phyloP scores from a whole-genome alignment of 75 land plant species.

The Adiantum capillusveneris region DNA sequence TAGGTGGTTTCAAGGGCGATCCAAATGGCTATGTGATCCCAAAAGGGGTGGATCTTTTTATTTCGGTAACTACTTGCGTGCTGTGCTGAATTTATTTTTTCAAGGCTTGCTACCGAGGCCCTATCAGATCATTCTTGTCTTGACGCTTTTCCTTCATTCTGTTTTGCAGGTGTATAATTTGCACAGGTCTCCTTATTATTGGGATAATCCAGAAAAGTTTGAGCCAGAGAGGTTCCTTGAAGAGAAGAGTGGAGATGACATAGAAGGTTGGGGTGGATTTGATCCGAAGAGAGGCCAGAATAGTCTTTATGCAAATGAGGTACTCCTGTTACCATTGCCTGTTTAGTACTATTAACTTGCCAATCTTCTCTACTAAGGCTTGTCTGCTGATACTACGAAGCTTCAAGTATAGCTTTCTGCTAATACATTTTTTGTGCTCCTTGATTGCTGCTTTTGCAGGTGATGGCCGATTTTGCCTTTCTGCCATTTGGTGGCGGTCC shows the following conservation, averaged over 20 bases:
- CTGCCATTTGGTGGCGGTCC: slow-evolving; percentile 98
- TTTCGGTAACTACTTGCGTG: slow-evolving; percentile 76
- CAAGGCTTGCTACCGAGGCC: neutral
- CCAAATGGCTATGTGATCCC: slow-evolving; percentile 79
- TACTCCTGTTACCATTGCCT: too few relatives aligned
- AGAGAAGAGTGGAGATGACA: slow-evolving; percentile 32
- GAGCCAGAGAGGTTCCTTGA: slow-evolving; percentile 79
- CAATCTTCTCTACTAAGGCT: too few relatives aligned
- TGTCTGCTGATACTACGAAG: too few relatives aligned
- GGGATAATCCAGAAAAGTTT: slow-evolving; percentile 87
- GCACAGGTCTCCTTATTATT: slow-evolving; percentile 91
- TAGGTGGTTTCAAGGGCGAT: slow-evolving; percentile 90
- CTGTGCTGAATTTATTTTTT: too few relatives aligned
- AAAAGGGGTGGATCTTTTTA: slow-evolving; percentile 83
- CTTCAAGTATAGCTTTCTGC: too few relatives aligned
- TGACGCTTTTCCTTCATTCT: neutral
- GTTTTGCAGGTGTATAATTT: slow-evolving; percentile 78
- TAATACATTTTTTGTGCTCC: too few relatives aligned
- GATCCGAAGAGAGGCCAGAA: slow-evolving; percentile 83
- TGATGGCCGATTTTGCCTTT: slow-evolving; percentile 88
- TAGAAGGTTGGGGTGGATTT: slow-evolving; percentile 89
- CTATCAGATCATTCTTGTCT: neutral
- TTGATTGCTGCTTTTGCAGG: slow-evolving; percentile 23
- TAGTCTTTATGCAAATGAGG: slow-evolving; percentile 97
- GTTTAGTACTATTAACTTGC: too few relatives aligned